Conservation (phyloP, 1,284 basidiomycete genomes). For the Moniliella sp. region DNA sequence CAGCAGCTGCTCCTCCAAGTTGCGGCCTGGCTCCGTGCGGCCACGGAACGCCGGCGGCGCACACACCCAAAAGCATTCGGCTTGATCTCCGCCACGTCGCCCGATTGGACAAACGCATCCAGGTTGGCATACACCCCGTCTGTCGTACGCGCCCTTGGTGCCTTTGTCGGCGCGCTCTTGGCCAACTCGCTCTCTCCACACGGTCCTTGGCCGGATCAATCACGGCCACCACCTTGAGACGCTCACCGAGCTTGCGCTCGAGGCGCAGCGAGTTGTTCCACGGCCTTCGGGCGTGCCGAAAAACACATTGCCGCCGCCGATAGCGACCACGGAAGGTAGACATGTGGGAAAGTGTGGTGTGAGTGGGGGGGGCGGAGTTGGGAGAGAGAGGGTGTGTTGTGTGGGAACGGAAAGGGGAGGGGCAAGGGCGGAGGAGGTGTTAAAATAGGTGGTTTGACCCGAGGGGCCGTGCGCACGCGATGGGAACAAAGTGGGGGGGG, state of each 20-base stretch:
- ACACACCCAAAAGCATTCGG: constrained; percentile 61
- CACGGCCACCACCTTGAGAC: constrained; percentile 81
- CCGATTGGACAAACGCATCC: constrained; percentile 56
- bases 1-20: constrained; percentile 73
- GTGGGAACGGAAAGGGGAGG: too few species aligned
- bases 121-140: constrained; percentile 69
- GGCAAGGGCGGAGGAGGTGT: too few species aligned
- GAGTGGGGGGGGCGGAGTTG: too few species aligned
- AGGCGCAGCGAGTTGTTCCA: constrained; percentile 34
- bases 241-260: constrained; percentile 61
- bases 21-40: constrained; percentile 41
- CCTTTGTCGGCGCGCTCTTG: constrained; percentile 80
- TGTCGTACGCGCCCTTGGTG: constrained; percentile 73
- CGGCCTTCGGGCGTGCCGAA: constrained; percentile 14
- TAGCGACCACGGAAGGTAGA: too few species aligned
- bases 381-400: too few species aligned
- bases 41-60: constrained; percentile 73
- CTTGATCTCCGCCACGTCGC: constrained; percentile 37
- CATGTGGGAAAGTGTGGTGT: too few species aligned
- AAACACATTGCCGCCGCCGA: constrained; percentile 19
- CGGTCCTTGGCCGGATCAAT: constrained; percentile 70
- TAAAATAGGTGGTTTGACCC: too few species aligned
- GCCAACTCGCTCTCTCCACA: constrained; percentile 60
- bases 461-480: too few species aligned
- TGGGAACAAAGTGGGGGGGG: too few species aligned